These are phyloP conservation scores for Fusarium sp. DNA, from an alignment of 2,329 filamentous ascomycete species.

Conservation along the genomic window DNA sequence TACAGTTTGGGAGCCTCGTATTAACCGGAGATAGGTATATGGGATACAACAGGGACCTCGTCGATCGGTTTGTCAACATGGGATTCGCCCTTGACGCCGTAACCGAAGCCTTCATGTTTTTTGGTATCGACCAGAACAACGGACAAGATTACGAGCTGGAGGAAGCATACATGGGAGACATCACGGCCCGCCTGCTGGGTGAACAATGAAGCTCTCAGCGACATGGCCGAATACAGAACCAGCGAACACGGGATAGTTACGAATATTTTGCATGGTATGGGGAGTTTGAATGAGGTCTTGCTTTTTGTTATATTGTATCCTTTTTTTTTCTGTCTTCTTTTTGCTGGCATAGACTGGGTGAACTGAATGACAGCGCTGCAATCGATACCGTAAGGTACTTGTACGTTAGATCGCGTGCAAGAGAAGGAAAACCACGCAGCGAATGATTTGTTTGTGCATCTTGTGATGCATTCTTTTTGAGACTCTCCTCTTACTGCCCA, in stretches of 20 bases:
- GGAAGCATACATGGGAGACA: constrained; percentile 89
- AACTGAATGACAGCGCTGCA: constrained; percentile 2
- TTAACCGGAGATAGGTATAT: constrained; percentile 71
- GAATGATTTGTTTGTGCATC: not conserved
- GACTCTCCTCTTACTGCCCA: not conserved
- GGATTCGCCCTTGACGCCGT: constrained; percentile 91
- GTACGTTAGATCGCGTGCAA: not conserved
- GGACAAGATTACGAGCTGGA: constrained; percentile 89
- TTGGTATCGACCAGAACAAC: constrained; percentile 82
- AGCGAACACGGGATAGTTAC: constrained; percentile 6
- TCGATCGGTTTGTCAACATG: constrained; percentile 89
- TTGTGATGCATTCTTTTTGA: not conserved
- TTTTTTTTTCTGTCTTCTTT: not conserved
- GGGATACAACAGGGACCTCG: constrained; percentile 86
- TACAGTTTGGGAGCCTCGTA: not conserved
- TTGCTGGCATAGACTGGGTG: constrained; percentile 24
- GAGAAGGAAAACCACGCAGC: not conserved
- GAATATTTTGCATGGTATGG: constrained; percentile 37
- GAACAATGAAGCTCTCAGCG: constrained; percentile 67
- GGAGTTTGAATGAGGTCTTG: constrained; percentile 36
- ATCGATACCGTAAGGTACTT: not conserved
- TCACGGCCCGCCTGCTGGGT: constrained; percentile 85
- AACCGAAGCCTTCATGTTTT: constrained; percentile 83
- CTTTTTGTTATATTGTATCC: constrained; percentile 2
- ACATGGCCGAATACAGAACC: constrained; percentile 8